Base-by-base conservation (phyloP, 2,329 filamentous ascomycete genomes). In the Tolypocladium album region DNA sequence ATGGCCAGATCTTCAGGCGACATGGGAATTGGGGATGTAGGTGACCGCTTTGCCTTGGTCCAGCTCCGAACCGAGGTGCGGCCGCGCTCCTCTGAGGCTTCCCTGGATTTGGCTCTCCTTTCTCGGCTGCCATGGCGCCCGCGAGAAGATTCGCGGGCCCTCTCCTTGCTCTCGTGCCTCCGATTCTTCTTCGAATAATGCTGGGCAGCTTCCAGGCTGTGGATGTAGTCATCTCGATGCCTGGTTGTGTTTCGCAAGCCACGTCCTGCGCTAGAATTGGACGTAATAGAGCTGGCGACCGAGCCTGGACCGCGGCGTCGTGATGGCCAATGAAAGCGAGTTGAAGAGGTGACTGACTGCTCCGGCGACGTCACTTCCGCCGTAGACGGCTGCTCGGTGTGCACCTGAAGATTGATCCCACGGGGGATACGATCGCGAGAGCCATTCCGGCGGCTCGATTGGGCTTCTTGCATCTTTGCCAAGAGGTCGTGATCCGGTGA, bases 11-110 rank as follows among this genome's bases (percentile, higher is more conserved):
- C 92, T 67, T 96, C 90, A 0, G 92, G 92, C 3, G 92, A 96
- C 92, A 97, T 97, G 3, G 92, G 91, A 2, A 96, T 82, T 0
- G 93, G 93, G 0, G 93, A 97, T 2, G 91, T 95, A 0, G 93
- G 93, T 1, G 93, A 97, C 27, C 89, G 82, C 74, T 96, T 96
- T 22, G 88, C 84, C 68, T 86, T 88, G 63, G 88, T 75, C 60
- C 80, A 91, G 64, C 86, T 88, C 27, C 87, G 83, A 53, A 83
- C 80, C 15, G 82, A 77, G 31, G 81, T 81, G 63, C 89, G 83
- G 24, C 89, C 89, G 60, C 89, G 85, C 50, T 88, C 88, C 64
- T 88, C 83, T 0, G 90, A 91, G 13, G 73, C 72, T 22, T 89
- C 87, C 27, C 86, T 80, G 13, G 79, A 76, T 65, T 80, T 80